Evolutionary conservation across 192 early-diverging fungal genomes (phyloP), one percentile per base, ranked within the genome.

Genomic region (Chytriomyces confervae): DNA sequence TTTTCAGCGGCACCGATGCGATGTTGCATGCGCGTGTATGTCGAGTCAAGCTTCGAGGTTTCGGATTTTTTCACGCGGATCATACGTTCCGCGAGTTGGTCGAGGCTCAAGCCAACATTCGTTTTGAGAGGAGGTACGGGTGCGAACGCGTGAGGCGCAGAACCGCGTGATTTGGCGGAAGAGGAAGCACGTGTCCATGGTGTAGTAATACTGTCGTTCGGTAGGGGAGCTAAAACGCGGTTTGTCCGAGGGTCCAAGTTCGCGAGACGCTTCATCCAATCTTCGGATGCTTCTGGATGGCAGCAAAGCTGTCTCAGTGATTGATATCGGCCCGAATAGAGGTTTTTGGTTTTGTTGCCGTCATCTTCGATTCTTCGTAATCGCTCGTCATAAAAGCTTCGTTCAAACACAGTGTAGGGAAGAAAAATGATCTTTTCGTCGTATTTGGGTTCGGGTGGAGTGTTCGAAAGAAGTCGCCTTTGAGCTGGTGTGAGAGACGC

Each of bases 331-430:
- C 44, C 60, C 8, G 72, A 23, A 47, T 74, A 74, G 1, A 74
- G 29, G 61, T 74, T 62, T 74, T 46, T 45, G 43, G 29, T 20
- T n/a, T 8, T 18, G 13, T 3, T n/a, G 13, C 5, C 53, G 36
- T 36, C 36, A 2, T 20, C 53, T 20, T 57, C 61, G 6, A 61
- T 48, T 46, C 72, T 53, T 2, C 46, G 10, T 7, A 74, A 47
- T 7, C 72, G 72, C 27, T 74, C 72, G 53, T 74, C 72, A 47
- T 74, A 74, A 36, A 74, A 74, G 24, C 46, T 49, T 27, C 72
- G 72, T 62, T 74, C 72, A 74, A 74, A 74, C 6, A 74, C 72
- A 10, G 72, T 74, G 23, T 74, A 74, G 1, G 72, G 72, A 13
- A 74, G 61, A 18, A 74, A 48, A n/a, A 74, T 62, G 6, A 74